These are phyloP conservation scores for Lentinula aciculospora DNA, from an alignment of 768 basidiomycete species.

Conservation along the genomic window DNA sequence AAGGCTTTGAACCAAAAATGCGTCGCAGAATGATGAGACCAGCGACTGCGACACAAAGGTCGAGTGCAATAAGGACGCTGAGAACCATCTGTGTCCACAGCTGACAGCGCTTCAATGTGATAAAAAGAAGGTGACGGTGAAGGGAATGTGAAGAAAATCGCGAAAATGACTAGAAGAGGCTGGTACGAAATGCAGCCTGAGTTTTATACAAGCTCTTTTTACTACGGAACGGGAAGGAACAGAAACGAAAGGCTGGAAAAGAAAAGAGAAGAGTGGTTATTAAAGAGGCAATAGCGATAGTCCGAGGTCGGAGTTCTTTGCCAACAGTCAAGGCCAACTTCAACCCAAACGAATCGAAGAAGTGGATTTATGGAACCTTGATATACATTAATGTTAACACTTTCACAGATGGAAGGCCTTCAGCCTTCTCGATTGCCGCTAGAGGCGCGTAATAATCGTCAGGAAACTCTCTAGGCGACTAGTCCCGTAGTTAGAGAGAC, in stretches of 20 bases:
- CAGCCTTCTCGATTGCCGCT: constrained; percentile 25
- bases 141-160: neutral
- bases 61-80: constrained; percentile 18
- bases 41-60: constrained; percentile 27
- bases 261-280: neutral
- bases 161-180: neutral
- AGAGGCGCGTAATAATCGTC: constrained; percentile 39
- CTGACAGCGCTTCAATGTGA: neutral
- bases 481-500: neutral
- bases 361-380: neutral
- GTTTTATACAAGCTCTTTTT: neutral
- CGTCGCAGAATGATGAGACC: constrained; percentile 29
- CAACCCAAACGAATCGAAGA: neutral
- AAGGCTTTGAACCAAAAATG: constrained; percentile 33
- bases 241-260: neutral
- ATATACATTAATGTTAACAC: neutral
- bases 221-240: neutral
- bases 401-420: constrained; percentile 14
- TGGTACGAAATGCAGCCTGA: neutral
- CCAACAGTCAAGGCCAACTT: neutral
- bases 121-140: neutral
- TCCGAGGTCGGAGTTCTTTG: constrained; percentile 7
- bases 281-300: constrained; percentile 23
- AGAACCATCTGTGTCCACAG: neutral
- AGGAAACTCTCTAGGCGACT: constrained; percentile 10